These are phyloP conservation scores for Helianthus tuberosus DNA, from an alignment of 129 eudicot genomes.

Conservation along the genomic window DNA sequence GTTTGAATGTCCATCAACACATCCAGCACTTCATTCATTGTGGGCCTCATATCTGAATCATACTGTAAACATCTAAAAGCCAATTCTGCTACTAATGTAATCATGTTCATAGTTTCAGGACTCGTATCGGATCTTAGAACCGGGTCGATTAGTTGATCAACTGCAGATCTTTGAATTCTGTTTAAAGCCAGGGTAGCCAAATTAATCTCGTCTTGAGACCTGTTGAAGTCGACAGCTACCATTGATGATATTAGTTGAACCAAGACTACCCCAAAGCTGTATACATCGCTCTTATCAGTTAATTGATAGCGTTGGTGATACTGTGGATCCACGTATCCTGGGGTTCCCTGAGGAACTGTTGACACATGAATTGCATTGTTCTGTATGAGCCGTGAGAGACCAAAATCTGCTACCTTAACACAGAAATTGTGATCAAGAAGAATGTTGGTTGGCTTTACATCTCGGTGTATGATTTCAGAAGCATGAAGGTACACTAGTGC, in stretches of 20 bases:
- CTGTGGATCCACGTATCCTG: slow-evolving; percentile 86
- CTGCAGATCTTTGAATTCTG: slow-evolving; percentile 60
- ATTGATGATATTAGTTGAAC: slow-evolving; percentile 80
- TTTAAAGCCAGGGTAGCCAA: slow-evolving; percentile 71
- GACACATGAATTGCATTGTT: slow-evolving; percentile 69
- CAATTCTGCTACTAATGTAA: slow-evolving; percentile 69
- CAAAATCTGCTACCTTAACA: slow-evolving; percentile 63
- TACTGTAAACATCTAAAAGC: slow-evolving; percentile 78
- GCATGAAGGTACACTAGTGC: slow-evolving; percentile 85
- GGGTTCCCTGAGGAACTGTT: slow-evolving; percentile 94
- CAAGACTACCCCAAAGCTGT: slow-evolving; percentile 88
- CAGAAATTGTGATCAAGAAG: slow-evolving; percentile 47
- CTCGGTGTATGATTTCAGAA: slow-evolving; percentile 59
- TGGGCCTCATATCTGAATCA: slow-evolving; percentile 89
- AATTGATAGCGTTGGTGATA: slow-evolving; percentile 76
- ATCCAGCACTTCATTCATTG: slow-evolving; percentile 70
- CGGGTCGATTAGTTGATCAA: slow-evolving; percentile 67
- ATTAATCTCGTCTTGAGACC: slow-evolving; percentile 69
- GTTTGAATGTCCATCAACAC: slow-evolving; percentile 46
- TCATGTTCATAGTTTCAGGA: slow-evolving; percentile 48
- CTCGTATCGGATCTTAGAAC: slow-evolving; percentile 48
- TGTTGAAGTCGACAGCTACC: slow-evolving; percentile 82
- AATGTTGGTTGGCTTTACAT: slow-evolving; percentile 53
- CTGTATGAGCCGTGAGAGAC: slow-evolving; percentile 60
- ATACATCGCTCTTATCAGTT: slow-evolving; percentile 82